phyloP scores from a whole-genome alignment of 345 rosid genomes.

The Aquilaria yunnanensis region DNA sequence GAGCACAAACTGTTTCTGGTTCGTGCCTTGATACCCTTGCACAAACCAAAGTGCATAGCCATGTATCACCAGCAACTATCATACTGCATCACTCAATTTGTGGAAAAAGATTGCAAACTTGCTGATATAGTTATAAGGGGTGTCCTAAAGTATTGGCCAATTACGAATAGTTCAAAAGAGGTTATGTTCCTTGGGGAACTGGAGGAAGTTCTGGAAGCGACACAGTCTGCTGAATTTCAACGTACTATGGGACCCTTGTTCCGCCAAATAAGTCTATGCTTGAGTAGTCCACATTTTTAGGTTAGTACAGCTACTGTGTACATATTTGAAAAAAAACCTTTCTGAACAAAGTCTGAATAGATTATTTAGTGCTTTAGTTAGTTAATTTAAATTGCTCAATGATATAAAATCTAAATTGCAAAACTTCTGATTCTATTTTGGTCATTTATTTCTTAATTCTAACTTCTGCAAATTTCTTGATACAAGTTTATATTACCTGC shows the following conservation, averaged over 20 bases:
- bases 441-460: too few relatives aligned
- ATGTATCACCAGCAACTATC: conserved; percentile 36
- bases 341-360: too few relatives aligned
- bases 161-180: conserved; percentile 40
- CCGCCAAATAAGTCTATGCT: conserved; percentile 40
- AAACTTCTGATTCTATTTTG: too few relatives aligned
- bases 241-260: conserved; percentile 37
- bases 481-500: too few relatives aligned
- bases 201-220: conserved; percentile 39
- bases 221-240: conserved; percentile 31
- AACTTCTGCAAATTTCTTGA: too few relatives aligned
- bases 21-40: conserved; percentile 36
- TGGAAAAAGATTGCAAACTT: conserved; percentile 38
- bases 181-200: conserved; percentile 40
- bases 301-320: conserved; percentile 10
- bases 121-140: conserved; percentile 38
- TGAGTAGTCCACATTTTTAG: conserved; percentile 42
- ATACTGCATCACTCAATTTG: conserved; percentile 37
- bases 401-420: too few relatives aligned
- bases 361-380: too few relatives aligned
- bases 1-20: conserved; percentile 43
- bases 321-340: too few relatives aligned
- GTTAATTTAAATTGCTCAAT: too few relatives aligned
- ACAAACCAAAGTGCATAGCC: conserved; percentile 34
- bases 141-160: conserved; percentile 48